Evolutionary conservation across 2,329 filamentous ascomycete species (phyloP), one percentile per base, ranked within the genome.

Genomic region (Fusarium sp.): DNA sequence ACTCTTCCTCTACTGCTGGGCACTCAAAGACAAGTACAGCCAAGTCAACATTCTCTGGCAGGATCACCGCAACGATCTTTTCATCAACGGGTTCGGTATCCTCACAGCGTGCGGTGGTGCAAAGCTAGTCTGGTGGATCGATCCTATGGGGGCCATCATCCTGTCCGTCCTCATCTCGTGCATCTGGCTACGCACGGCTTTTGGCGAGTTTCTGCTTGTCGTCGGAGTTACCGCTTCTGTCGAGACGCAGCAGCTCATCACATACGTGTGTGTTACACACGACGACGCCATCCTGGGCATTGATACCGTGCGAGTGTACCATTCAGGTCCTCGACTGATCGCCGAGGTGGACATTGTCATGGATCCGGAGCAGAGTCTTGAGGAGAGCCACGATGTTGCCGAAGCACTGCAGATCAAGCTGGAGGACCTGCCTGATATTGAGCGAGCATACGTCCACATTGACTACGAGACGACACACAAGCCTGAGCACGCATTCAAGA

Each of bases 321-420:
- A 97, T 77, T 92, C 89, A 7, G 94, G 94, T 0, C 87, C 93
- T 1, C 85, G 94, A 19, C 85, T 97, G 41, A 93, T 98, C 65
- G 93, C 96, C 67, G 95, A 99, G 80, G 92, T 98, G 34, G 95
- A 99, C 74, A 88, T 98, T 52, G 94, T 98, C 71, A 97, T 98
- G 92, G 88, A 93, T 68, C 86, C 89, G 0, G 80, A 86, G 1
- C 85, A 88, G 51, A 86, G 87, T 2, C 84, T 99, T 13, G 83
- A 85, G 61, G 88, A 88, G 48, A 95, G 93, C 0, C 95, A 99
- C 75, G 95, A 99, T 72, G 87, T 97, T 11, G 94, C 95, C 0
- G 95, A 99, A 78, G 93, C 90, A 70, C 82, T 99, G 70, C 95
- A 99, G 81, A 91, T 91, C 62, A 98, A 98, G 80, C 82, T 98